Conservation (phyloP, 2,329 filamentous ascomycete species). For the Parasarocladium wereldwijsianum region DNA sequence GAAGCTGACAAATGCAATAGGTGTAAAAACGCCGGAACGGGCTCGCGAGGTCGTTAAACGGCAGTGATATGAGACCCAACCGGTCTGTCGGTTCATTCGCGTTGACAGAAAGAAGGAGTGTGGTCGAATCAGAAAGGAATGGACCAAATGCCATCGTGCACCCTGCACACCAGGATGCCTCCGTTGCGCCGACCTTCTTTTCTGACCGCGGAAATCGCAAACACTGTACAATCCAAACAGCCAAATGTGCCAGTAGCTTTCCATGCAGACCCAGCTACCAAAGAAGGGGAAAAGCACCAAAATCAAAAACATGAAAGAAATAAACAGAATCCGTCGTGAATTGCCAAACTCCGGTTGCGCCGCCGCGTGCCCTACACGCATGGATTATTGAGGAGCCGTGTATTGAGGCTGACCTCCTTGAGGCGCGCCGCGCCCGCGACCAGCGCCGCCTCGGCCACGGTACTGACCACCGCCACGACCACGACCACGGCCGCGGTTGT, state of each 20-base stretch:
- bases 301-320: constrained; percentile 10
- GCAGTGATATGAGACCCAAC: too few relatives aligned
- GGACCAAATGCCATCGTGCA: too few relatives aligned
- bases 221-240: constrained; percentile 27
- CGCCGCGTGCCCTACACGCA: constrained; percentile 14
- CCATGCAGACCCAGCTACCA: constrained; percentile 1
- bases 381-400: constrained; percentile 9
- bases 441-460: constrained; percentile 16
- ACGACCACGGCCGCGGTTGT: constrained; percentile 22
- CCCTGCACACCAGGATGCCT: too few relatives aligned
- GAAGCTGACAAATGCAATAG: too few relatives aligned
- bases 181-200: constrained; percentile 9
- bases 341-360: constrained; percentile 9
- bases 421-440: constrained; percentile 21
- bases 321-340: constrained; percentile 9
- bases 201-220: constrained; percentile 23
- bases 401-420: constrained; percentile 20
- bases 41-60: too few relatives aligned
- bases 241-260: constrained; percentile 6
- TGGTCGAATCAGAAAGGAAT: too few relatives aligned
- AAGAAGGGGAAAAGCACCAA: constrained; percentile 12
- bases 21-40: too few relatives aligned
- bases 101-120: too few relatives aligned
- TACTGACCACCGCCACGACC: constrained; percentile 22
- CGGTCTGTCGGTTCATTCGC: too few relatives aligned